Evolutionary conservation across 2,329 filamentous ascomycete species (phyloP), one percentile per base, ranked within the genome.

Genomic region (Stemphylium lycopersici): DNA sequence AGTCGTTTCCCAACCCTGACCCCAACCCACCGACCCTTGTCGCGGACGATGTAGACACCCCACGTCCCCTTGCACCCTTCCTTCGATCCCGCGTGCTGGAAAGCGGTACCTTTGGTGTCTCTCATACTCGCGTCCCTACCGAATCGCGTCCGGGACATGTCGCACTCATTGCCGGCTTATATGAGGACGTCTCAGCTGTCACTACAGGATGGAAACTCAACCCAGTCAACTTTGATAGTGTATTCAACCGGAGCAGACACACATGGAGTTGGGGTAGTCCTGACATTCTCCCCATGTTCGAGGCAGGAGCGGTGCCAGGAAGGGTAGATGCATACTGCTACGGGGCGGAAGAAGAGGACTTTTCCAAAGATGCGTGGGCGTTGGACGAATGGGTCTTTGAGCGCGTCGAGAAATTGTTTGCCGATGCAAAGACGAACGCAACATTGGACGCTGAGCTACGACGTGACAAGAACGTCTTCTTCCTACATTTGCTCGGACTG

Each of bases 201-300:
- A 96, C 90, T 26, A 99, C 96, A 1, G 95, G 95, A 13, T 99
- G 95, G 95, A 98, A 99, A 78, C 80, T 97, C 65, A 99, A 99
- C 72, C 95, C 95, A 0, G 95, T 99, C 70, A 90, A 98, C 72
- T 99, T 99, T 70, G 95, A 99, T 78, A 98, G 93, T 69, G 92
- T 99, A 10, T 99, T 99, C 84, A 99, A 99, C 74, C 87, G 91
- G 59, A 98, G 93, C 72, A 83, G 89, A 40, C 96, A 99, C 77
- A 99, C 96, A 6, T 99, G 95, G 95, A 96, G 93, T 75, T 99
- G 95, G 95, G 95, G 95, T 2, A 97, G 93, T 70, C 95, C 95
- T 1, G 95, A 99, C 76, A 99, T 99, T 68, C 78, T 99, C 62
- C 90, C 90, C 49, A 99, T 99, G 95, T 99, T 99, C 72, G 87